These are phyloP conservation scores for Fistulinella cinereoalba DNA, from an alignment of 1,284 basidiomycete species.

Conservation along the genomic window DNA sequence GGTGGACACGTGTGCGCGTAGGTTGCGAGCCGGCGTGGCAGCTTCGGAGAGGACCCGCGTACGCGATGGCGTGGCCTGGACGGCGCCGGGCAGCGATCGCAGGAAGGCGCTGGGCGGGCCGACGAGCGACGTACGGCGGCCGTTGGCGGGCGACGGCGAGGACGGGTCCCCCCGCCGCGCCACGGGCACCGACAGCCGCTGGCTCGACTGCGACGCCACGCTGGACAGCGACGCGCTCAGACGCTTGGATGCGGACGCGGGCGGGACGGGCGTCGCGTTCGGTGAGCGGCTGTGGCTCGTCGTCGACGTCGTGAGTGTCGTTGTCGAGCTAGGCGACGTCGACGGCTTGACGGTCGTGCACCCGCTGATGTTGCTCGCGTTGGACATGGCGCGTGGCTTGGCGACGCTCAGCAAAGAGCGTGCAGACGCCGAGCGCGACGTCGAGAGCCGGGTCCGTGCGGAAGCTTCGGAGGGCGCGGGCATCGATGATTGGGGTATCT, in stretches of 20 bases:
- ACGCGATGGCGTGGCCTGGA: slow-evolving; percentile 38
- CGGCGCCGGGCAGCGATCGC: slow-evolving; percentile 27
- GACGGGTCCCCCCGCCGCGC: slow-evolving; percentile 18
- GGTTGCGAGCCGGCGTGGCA: slow-evolving; percentile 24
- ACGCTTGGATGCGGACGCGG: slow-evolving; percentile 19
- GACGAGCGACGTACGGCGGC: slow-evolving; percentile 25
- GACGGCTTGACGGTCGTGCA: slow-evolving; percentile 43
- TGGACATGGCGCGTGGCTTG: slow-evolving; percentile 33
- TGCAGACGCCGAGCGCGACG: slow-evolving; percentile 26
- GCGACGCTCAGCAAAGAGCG: slow-evolving; percentile 27
- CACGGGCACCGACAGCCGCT: slow-evolving; percentile 20
- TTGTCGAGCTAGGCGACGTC: slow-evolving; percentile 25
- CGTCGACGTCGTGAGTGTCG: slow-evolving; percentile 24
- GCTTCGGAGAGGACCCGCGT: slow-evolving; percentile 34
- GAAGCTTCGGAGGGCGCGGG: slow-evolving; percentile 32
- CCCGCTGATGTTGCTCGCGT: slow-evolving; percentile 35
- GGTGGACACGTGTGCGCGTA: slow-evolving; percentile 18
- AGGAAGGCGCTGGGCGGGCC: slow-evolving; percentile 34
- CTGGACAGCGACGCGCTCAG: slow-evolving; percentile 14
- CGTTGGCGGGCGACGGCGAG: slow-evolving; percentile 29
- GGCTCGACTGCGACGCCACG: slow-evolving; percentile 22
- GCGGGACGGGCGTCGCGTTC: slow-evolving; percentile 33
- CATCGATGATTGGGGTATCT: slow-evolving; percentile 21
- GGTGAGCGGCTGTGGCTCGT: slow-evolving; percentile 24
- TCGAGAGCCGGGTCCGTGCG: slow-evolving; percentile 23